These are phyloP conservation scores for Cyclotella cryptica DNA, from an alignment of 108 stramenopile genomes.

Conservation along the genomic window DNA sequence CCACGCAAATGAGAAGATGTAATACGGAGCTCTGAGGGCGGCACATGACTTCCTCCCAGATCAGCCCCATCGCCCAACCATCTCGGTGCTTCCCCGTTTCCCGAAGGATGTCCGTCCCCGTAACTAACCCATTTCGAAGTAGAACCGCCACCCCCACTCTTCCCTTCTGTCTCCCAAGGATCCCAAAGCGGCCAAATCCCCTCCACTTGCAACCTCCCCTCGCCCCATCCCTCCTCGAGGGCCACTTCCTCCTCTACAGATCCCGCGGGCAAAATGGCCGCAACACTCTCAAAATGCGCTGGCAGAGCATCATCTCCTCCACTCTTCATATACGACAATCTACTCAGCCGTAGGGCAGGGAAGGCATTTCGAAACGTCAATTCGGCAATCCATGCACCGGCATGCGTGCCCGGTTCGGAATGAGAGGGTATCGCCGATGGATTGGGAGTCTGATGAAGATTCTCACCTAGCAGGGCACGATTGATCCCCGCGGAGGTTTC, in stretches of 20 bases:
- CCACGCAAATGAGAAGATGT: conserved; percentile 58
- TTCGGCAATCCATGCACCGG: conserved; percentile 91
- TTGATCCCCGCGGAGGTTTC: conserved; percentile 32
- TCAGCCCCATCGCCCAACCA: conserved; percentile 49
- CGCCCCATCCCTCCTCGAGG: conserved; percentile 20
- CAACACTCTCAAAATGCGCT: conserved; percentile 88
- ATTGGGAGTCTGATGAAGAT: conserved; percentile 26
- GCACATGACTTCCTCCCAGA: conserved; percentile 75
- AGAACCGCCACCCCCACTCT: conserved; percentile 18
- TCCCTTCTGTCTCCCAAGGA: conserved; percentile 61
- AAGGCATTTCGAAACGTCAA: conserved; percentile 76
- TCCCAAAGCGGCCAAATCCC: conserved; percentile 90
- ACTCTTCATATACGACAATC: conserved; percentile 81
- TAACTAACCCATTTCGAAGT: conserved; percentile 4
- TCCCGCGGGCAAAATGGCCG: conserved; percentile 80
- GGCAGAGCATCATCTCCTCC: conserved; percentile 75
- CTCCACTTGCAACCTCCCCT: conserved; percentile 52
- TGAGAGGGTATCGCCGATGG: conserved; percentile 56
- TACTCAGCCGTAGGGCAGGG: conserved; percentile 83
- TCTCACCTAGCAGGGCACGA: conserved; percentile 20
- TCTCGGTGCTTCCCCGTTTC: conserved; percentile 16
- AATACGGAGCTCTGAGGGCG: conserved; percentile 81
- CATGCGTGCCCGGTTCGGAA: conserved; percentile 58
- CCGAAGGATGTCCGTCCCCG: conserved; percentile 7
- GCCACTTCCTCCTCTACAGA: conserved; percentile 54